A percentile compares a stretch with the other conserved stretches of the same genome.
These are phyloP conservation scores for Combretum micranthum DNA, from an alignment of 345 rosid species.

Conservation along the genomic window DNA sequence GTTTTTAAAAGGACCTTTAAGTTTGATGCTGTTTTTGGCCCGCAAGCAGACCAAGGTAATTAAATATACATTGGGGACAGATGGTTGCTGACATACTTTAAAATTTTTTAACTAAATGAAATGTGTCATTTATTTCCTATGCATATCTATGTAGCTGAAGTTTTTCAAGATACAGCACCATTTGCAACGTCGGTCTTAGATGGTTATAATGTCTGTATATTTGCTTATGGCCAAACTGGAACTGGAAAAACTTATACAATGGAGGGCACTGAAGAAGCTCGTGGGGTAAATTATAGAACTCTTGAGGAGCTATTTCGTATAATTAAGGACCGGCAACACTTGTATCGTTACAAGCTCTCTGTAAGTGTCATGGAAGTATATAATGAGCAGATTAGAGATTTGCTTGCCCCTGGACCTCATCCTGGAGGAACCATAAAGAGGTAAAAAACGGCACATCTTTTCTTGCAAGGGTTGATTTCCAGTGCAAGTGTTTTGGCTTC, in stretches of 20 bases:
- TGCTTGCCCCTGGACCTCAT: constrained; percentile 53
- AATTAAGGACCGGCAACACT: constrained; percentile 54
- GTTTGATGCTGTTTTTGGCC: constrained; percentile 89
- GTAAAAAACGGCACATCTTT: constrained; percentile 15
- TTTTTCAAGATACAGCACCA: constrained; percentile 83
- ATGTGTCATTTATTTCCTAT: constrained; percentile 5
- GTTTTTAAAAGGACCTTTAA: constrained; percentile 65
- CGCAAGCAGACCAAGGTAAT: constrained; percentile 86
- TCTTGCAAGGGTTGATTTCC: background rate
- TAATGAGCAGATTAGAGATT: constrained; percentile 91
- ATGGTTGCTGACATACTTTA: background rate
- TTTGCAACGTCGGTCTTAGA: constrained; percentile 86
- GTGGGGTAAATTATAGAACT: constrained; percentile 92
- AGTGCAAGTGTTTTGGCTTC: no score
- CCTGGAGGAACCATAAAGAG: constrained; percentile 56
- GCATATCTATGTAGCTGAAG: constrained; percentile 48
- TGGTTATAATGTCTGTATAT: constrained; percentile 94
- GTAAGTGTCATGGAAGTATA: constrained; percentile 97
- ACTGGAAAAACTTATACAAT: constrained; percentile 90
- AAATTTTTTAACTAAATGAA: background rate
- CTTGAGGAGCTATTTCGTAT: constrained; percentile 70
- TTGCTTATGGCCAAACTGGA: constrained; percentile 97
- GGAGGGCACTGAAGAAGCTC: constrained; percentile 82
- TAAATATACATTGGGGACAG: background rate
- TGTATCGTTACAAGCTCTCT: constrained; percentile 59